Evolutionary conservation across 768 basidiomycete genomes (phyloP).

Genomic region (Fomitopsis serialis): DNA sequence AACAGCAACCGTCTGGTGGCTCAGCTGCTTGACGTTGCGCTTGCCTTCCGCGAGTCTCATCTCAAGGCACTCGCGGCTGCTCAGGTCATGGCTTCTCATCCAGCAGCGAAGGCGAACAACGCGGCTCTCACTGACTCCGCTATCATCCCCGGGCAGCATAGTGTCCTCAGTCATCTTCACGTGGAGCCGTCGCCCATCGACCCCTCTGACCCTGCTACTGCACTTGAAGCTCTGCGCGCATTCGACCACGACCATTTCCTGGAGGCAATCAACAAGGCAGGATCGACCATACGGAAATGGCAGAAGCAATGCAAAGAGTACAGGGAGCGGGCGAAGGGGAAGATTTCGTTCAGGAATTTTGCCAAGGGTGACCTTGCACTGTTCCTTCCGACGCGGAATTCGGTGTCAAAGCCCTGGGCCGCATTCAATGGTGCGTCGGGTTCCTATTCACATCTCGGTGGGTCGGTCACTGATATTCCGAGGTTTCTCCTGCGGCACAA

Average conservation of each 20-base stretch:
- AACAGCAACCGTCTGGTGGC: slow-evolving; percentile 65
- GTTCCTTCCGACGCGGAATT: slow-evolving; percentile 94
- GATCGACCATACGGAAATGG: slow-evolving; percentile 91
- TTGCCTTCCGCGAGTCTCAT: slow-evolving; percentile 73
- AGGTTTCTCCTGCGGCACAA: slow-evolving; percentile 25
- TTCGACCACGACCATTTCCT: slow-evolving; percentile 85
- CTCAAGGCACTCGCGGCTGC: slow-evolving; percentile 62
- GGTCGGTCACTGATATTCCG: slow-evolving; percentile 18
- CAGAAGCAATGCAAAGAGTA: slow-evolving; percentile 97
- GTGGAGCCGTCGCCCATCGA: slow-evolving; percentile 70
- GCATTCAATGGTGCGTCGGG: slow-evolving; percentile 85
- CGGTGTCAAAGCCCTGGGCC: slow-evolving; percentile 92
- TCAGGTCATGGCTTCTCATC: slow-evolving; percentile 47
- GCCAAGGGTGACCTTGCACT: slow-evolving; percentile 92
- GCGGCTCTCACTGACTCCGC: slow-evolving; percentile 42
- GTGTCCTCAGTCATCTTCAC: slow-evolving; percentile 42
- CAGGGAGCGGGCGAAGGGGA: slow-evolving; percentile 90
- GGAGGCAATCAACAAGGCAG: slow-evolving; percentile 75
- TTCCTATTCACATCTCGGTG: background rate
- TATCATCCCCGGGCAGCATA: slow-evolving; percentile 44
- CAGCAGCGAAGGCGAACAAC: slow-evolving; percentile 27
- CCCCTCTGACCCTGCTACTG: slow-evolving; percentile 65
- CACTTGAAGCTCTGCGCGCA: slow-evolving; percentile 61
- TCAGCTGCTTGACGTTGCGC: slow-evolving; percentile 76
- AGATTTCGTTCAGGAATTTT: slow-evolving; percentile 95